Evolutionary conservation across 768 basidiomycete species (phyloP), one percentile per base, ranked within the genome.

Genomic region (Favolaschia claudopus): DNA sequence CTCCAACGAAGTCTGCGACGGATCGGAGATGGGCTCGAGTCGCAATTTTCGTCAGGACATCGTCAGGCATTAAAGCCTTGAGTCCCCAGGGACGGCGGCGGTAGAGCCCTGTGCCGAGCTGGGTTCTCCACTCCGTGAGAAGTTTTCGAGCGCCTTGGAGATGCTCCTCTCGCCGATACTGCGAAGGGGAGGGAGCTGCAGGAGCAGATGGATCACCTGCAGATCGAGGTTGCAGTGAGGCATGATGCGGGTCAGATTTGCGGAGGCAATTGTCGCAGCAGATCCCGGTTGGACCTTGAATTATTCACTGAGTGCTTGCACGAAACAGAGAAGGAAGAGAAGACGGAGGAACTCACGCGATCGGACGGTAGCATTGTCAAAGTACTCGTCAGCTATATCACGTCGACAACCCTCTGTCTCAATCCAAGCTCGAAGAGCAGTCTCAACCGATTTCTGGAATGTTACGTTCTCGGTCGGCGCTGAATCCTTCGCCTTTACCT

Each of bases 351-450:
- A n/a, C n/a, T n/a, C 34, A 68, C 66, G 19, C 39, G 40, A 14
- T 13, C 59, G 50, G 24, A 36, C 28, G n/a, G 37, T 47, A 9
- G 63, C 71, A 53, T 64, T 69, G 36, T 67, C 39, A 39, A 69
- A 76, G 52, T 72, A 72, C 51, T 57, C 45, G 50, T 74, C 68
- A 4, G 59, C 33, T 2, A 69, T 51, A 14, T 67, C 62, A 0
- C 69, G 58, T 3, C 68, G 63, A 44, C 73, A 76, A 0, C 43
- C 56, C 6, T 43, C 37, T 0, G 64, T 53, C 39, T 68, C 65
- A 22, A 73, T 66, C 69, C 67, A 74, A 7, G 36, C 57, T 3
- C 69, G 57, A 50, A 75, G 24, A 14, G 46, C 59, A 2, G 48
- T 46, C n/a, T 75, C 69, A 4, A 74, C 57, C n/a, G 50, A 29